These are phyloP conservation scores for Exophiala sp. DNA, from an alignment of 2,329 filamentous ascomycete genomes.

Conservation along the genomic window DNA sequence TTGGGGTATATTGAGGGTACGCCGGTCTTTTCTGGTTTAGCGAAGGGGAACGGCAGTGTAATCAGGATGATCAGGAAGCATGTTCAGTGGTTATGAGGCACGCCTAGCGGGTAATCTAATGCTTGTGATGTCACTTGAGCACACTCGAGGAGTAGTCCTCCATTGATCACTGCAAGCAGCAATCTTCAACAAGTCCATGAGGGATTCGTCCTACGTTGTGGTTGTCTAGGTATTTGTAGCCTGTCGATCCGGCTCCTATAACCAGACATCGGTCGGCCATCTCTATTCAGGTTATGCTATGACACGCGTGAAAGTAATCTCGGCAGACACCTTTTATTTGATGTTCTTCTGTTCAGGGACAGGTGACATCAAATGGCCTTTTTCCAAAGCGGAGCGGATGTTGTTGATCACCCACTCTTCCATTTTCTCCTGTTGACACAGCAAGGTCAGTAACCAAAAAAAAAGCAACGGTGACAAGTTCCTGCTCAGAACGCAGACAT, in stretches of 20 bases:
- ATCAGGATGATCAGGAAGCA: background rate
- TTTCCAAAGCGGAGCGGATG: constrained; percentile 13
- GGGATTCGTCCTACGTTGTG: no score
- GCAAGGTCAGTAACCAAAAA: constrained; percentile 24
- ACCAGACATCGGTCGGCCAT: no score
- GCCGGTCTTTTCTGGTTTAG: background rate
- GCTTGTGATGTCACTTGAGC: no score
- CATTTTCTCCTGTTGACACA: constrained; percentile 42
- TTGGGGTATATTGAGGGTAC: constrained; percentile 9
- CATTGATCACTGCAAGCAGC: no score
- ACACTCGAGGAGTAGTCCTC: no score
- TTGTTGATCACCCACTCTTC: constrained; percentile 27
- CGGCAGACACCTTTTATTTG: background rate
- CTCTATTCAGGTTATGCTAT: no score
- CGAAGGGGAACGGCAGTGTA: no score
- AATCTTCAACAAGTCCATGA: no score
- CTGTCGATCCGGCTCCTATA: no score
- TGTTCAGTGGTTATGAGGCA: background rate
- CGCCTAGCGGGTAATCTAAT: background rate
- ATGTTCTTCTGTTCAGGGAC: constrained; percentile 1
- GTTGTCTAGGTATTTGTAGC: no score
- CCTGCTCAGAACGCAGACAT: background rate
- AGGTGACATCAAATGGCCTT: background rate
- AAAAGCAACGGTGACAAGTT: background rate
- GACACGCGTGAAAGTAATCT: background rate